These are phyloP conservation scores for Striga hermonthica DNA, from an alignment of 305 asterid genomes.

Conservation along the genomic window DNA sequence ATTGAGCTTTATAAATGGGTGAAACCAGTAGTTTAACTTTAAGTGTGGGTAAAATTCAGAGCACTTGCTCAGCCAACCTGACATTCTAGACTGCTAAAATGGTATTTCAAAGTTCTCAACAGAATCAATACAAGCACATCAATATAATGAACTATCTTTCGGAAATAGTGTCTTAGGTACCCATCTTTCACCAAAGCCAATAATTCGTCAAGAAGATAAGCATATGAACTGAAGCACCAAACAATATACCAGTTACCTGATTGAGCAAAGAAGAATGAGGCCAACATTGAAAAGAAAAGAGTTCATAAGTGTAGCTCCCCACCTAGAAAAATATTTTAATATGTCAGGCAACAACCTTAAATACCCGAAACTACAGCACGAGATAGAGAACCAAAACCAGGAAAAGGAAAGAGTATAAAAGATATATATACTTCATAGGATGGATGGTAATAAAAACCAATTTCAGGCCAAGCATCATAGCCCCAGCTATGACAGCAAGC, in stretches of 20 bases:
- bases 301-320: slow-evolving; percentile 99
- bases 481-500: slow-evolving; percentile 85
- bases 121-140: too few species aligned
- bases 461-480: slow-evolving; percentile 91
- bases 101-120: too few species aligned
- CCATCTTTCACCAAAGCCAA: too few species aligned
- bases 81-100: too few species aligned
- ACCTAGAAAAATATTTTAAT: slow-evolving; percentile 45
- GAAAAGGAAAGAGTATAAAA: slow-evolving; percentile 7
- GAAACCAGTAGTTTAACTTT: too few species aligned
- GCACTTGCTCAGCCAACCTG: too few species aligned
- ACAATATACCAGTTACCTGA: slow-evolving; percentile 50
- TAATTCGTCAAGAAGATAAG: too few species aligned
- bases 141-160: too few species aligned
- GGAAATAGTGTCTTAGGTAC: too few species aligned
- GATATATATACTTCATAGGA: slow-evolving; percentile 73
- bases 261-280: slow-evolving; percentile 95
- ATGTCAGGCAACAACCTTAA: slow-evolving; percentile 20
- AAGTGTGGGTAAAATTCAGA: too few species aligned
- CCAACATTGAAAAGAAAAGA: slow-evolving; percentile 96
- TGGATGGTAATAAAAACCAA: slow-evolving; percentile 82
- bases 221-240: slow-evolving; percentile 14
- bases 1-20: too few species aligned
- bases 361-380: slow-evolving; percentile 17
- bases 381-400: slow-evolving; percentile 11